These are phyloP conservation scores for Globisporangium cederbergense DNA, from an alignment of 352 stramenopile genomes.

Conservation along the genomic window DNA sequence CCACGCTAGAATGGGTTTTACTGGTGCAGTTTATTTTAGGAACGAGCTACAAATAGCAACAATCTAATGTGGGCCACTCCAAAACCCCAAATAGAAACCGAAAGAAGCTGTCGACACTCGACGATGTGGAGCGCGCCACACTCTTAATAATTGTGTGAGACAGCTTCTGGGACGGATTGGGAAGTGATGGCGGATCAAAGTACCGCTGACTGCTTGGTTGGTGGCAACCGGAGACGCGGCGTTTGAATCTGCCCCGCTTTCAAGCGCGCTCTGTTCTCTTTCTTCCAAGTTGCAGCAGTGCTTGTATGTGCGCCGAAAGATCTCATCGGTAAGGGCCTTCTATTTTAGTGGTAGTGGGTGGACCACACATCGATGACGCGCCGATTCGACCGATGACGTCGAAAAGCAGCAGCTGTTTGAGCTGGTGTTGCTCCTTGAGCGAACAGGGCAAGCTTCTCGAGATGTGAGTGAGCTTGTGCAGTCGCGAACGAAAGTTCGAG, in stretches of 20 bases:
- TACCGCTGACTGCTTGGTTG: too few species aligned
- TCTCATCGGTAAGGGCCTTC: not conserved
- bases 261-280: not conserved
- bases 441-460: not conserved
- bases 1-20: not conserved
- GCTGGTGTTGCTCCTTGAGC: too few species aligned
- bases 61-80: not conserved
- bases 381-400: not conserved
- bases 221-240: too few species aligned
- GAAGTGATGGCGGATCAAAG: not conserved
- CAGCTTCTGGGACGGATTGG: not conserved
- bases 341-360: not conserved
- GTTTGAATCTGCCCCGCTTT: not conserved
- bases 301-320: not conserved
- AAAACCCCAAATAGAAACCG: not conserved
- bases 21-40: not conserved
- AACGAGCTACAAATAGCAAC: not conserved
- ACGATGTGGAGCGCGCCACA: not conserved
- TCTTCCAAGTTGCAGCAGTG: not conserved
- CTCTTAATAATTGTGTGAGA: not conserved
- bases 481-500: not conserved
- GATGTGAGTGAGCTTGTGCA: not conserved
- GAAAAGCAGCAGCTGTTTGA: not conserved
- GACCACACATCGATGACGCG: not conserved
- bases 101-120: not conserved